phyloP scores from a whole-genome alignment of 208 protist genomes.

The Leptomonas pyrrhocoris region DNA sequence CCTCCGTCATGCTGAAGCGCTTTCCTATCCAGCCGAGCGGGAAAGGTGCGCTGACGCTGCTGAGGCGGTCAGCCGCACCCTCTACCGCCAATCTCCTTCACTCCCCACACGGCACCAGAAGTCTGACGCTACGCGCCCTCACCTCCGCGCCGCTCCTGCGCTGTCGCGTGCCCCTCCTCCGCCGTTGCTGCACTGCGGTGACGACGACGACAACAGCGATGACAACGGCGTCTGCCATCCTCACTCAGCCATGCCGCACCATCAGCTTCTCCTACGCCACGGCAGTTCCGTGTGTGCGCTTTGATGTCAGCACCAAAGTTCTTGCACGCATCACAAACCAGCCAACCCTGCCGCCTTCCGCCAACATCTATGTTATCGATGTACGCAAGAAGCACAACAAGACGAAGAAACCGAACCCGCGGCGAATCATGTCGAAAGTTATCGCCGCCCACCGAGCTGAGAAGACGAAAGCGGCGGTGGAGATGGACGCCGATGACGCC shows the following conservation, averaged over 20 bases:
- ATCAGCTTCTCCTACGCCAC: conserved; percentile 19
- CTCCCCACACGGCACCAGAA: too few species aligned
- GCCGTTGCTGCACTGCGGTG: background rate
- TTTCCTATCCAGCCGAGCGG: background rate
- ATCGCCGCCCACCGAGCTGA: conserved; percentile 26
- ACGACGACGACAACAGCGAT: background rate
- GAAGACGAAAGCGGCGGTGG: conserved; percentile 15
- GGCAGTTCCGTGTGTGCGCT: conserved; percentile 21
- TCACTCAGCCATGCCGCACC: conserved; percentile 7
- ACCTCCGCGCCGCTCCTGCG: background rate
- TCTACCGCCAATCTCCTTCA: too few species aligned
- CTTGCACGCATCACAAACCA: conserved; percentile 26
- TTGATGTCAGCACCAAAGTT: conserved; percentile 19
- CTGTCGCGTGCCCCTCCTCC: background rate
- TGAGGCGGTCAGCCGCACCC: too few species aligned
- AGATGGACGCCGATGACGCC: conserved; percentile 1
- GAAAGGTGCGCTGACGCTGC: background rate
- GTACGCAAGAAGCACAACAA: conserved; percentile 25
- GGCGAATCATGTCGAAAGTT: conserved; percentile 12
- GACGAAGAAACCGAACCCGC: conserved; percentile 19
- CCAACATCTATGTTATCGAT: conserved; percentile 34
- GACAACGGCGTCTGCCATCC: background rate
- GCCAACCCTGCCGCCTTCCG: conserved; percentile 21
- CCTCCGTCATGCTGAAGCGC: conserved; percentile 1
- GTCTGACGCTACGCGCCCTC: background rate